phyloP scores from a whole-genome alignment of 2,329 filamentous ascomycete species.

The Fusarium hainanense region DNA sequence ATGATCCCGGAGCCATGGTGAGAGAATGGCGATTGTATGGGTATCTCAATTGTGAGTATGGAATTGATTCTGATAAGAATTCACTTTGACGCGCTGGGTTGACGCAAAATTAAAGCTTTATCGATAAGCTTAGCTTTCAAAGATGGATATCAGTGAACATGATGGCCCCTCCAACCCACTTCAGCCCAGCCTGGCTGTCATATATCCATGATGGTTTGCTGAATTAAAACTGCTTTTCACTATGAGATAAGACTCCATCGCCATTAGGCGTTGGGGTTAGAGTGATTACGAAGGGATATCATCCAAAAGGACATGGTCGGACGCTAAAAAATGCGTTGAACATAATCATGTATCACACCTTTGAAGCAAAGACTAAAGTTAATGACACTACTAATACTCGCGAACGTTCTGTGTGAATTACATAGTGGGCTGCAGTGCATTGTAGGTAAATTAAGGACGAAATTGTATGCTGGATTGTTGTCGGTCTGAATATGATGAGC shows the following conservation, averaged over 20 bases:
- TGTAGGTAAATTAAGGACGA: too few species aligned
- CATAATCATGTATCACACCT: background rate
- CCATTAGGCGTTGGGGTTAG: background rate
- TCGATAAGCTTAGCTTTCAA: constrained; percentile 41
- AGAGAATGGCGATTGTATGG: constrained; percentile 13
- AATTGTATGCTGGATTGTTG: too few species aligned
- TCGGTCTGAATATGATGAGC: background rate
- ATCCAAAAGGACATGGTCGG: background rate
- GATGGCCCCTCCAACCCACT: constrained; percentile 10
- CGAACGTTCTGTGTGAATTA: too few species aligned
- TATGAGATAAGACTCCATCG: background rate
- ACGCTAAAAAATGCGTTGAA: background rate
- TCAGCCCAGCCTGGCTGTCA: background rate
- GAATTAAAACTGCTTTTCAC: background rate
- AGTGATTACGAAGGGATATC: background rate
- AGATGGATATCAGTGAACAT: background rate
- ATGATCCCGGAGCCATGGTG: constrained; percentile 45
- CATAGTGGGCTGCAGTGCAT: background rate
- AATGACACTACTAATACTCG: background rate
- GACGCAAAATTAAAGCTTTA: constrained; percentile 44
- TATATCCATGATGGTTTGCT: background rate
- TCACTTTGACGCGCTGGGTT: constrained; percentile 5
- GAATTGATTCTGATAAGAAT: background rate
- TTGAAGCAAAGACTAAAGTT: background rate
- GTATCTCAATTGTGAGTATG: constrained; percentile 5